These are phyloP conservation scores for Paramecium caudatum DNA, from an alignment of 73 alveolate genomes.

Conservation along the genomic window DNA sequence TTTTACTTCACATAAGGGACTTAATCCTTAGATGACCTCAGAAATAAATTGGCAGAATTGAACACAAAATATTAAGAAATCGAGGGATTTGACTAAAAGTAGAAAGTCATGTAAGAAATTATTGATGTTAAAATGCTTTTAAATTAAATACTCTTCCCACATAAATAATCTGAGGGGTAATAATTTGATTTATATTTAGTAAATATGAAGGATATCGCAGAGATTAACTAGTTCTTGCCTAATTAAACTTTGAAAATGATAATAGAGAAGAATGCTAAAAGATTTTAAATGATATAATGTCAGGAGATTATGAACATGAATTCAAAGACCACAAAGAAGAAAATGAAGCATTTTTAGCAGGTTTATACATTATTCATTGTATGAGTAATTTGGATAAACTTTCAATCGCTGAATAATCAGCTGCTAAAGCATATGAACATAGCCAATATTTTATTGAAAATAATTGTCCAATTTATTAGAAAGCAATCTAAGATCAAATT, in stretches of 20 bases:
- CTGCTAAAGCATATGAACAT: conserved; percentile 13
- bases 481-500: background rate
- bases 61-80: conserved; percentile 10
- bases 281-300: background rate
- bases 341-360: conserved; percentile 50
- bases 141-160: background rate
- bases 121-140: background rate
- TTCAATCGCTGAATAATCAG: conserved; percentile 27
- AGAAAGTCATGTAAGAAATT: background rate
- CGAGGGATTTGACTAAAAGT: background rate
- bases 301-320: conserved; percentile 31
- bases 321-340: conserved; percentile 44
- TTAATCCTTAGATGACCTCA: too few relatives aligned
- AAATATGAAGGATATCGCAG: conserved; percentile 56
- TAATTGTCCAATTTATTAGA: conserved; percentile 27
- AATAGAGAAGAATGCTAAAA: conserved; percentile 16
- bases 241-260: conserved; percentile 17
- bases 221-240: conserved; percentile 33
- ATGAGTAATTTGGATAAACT: conserved; percentile 36
- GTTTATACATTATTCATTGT: background rate
- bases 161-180: background rate
- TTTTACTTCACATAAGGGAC: too few relatives aligned
- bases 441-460: conserved; percentile 18
- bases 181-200: background rate
- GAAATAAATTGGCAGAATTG: conserved; percentile 35